Base-by-base conservation (phyloP, 148 eudicot species). In the Persicaria maculosa region DNA sequence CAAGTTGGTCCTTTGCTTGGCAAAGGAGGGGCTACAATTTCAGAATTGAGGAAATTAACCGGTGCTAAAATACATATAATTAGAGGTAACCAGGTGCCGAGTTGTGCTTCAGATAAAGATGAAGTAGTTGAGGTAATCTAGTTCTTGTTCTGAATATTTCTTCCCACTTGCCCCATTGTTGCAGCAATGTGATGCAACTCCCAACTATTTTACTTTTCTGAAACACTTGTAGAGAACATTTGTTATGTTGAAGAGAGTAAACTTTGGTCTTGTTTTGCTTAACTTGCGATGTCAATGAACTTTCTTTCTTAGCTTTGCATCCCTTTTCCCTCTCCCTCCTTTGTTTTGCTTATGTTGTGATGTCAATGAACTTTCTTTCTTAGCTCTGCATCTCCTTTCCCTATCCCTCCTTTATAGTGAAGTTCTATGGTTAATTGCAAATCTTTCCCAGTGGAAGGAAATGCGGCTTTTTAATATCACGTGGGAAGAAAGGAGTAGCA, bases 1-100 rank as follows among this genome's bases (percentile, higher is more conserved):
- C 90, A 89, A 78, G 84, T 88, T 79, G 98, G 96, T 43, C 83
- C 91, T 76, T 79, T 93, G 75, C 72, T 93, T 78, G 98, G 98
- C 14, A 89, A 87, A 80, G 93, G 92, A 68, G 96, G 90, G n/a
- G 59, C 84, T 59, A 84, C 85, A 76, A 78, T 93, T 72, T 76
- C 96, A 50, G 91, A 90, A 68, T 86, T 93, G 87, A 87, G 98
- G 85, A 93, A 83, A 77, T 75, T 68, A 75, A 90, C 89, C 75
- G 87, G 93, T 61, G 77, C 93, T 79, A 61, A 50, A 67, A 84
- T 93, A 64, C 74, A 82, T 52, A 83, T 93, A 72, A 58, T 83
- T 64, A 85, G 83, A 53, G 82, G 83, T 44, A 81, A 87, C 48
- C 83, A 86, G 78, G 71, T 84, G 46, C 93, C 98, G 2, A 85